Percentiles rank a stretch among this genome's conserved stretches.
Conservation (phyloP, 257 asterid genomes). For the Solanum pinnatisectum region DNA sequence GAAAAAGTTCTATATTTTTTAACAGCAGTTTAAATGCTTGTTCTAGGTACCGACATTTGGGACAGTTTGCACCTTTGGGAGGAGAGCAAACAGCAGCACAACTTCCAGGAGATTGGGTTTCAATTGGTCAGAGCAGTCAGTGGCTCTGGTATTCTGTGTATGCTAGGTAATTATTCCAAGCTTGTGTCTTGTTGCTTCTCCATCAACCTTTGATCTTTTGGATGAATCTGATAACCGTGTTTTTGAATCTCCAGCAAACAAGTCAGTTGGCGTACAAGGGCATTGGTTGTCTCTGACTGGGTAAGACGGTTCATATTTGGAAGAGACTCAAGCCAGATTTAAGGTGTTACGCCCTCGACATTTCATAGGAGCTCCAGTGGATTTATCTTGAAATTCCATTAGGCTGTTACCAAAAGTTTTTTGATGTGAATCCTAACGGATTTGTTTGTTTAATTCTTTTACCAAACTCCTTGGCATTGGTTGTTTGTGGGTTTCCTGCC, state of each 20-base stretch:
- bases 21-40: not conserved
- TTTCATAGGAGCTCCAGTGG: not conserved
- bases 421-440: not conserved
- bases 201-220: not conserved
- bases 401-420: not conserved
- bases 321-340: conserved; percentile 86
- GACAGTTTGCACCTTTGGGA: conserved; percentile 97
- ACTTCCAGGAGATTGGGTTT: conserved; percentile 98
- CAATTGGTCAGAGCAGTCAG: conserved; percentile 83
- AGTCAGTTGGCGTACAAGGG: conserved; percentile 96
- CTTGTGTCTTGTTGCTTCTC: not conserved
- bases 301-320: conserved; percentile 79
- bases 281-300: conserved; percentile 88
- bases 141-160: conserved; percentile 99
- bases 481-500: not conserved
- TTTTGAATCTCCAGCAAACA: conserved; percentile 52
- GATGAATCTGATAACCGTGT: not conserved
- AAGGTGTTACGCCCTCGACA: not conserved
- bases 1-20: not conserved
- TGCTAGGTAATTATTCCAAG: conserved; percentile 49
- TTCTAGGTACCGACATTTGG: conserved; percentile 85
- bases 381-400: not conserved
- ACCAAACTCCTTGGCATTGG: not conserved
- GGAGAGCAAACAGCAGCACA: conserved; percentile 97
- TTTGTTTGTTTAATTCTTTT: not conserved